Base-by-base conservation (phyloP, 139 green algal species). In the Ettlia oleoabundans region DNA sequence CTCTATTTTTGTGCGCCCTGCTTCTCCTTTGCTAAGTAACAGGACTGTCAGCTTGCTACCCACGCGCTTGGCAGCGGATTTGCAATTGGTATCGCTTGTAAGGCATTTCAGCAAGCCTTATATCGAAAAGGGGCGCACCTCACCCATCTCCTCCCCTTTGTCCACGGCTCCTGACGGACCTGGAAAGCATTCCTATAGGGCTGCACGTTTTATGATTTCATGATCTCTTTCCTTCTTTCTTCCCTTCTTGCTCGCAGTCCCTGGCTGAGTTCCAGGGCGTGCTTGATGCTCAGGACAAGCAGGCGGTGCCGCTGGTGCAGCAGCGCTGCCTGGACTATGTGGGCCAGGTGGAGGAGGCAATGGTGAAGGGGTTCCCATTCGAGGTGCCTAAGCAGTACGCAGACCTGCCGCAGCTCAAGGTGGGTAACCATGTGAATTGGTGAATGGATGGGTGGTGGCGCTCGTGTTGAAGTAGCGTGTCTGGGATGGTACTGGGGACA, bases 361-460 rank as follows among this genome's bases (percentile, higher is more conserved):
- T 99, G 96, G 94, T 99, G 28, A 90, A 93, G 80, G 92, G 88
- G 18, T 98, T 99, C 88, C 95, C 95, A 71, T 99, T 97, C 69
- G 62, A 93, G 70, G 93, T 99, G 40, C 96, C 97, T 4, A 65
- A 80, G 26, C 86, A 98, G 81, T 99, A 99, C 78, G 86, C 83
- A 5, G 85, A 92, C 82, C 87, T 96, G 78, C 97, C 97, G 28
- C 91, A 95, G 86, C 93, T 99, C 67, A 96, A 97, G 93, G 93
- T 94, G 53, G 15, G 88, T 43, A 1, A 2, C 28, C 13, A 9
- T 30, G n/a, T 28, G 55, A 15, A 58, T 10, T 58, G 47, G 47
- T 10, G 47, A 58, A 15, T 24, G 47, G 47, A 58, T 10, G 47
- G 10, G 47, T 10, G 47, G 47, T 24, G 47, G n/a, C n/a, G n/a